phyloP scores from a whole-genome alignment of 73 alveolate genomes.

The Paraurostyla sp. region DNA sequence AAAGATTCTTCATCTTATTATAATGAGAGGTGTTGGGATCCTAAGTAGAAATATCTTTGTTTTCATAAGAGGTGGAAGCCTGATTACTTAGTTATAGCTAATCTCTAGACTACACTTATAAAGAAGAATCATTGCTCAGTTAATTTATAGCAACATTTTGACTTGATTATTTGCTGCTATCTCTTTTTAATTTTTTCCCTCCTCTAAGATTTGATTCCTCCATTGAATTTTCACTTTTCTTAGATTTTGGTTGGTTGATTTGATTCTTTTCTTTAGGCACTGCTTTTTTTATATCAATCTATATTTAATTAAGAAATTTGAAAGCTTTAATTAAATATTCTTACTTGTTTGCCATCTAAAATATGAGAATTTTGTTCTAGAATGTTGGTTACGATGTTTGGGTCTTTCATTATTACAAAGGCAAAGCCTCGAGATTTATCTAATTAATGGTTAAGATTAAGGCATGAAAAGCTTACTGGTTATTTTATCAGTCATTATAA shows the following conservation, averaged over 20 bases:
- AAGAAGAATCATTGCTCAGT: too few species aligned
- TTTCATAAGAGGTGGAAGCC: too few species aligned
- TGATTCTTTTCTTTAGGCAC: conserved; percentile 56
- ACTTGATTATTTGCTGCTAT: background rate
- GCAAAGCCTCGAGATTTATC: conserved; percentile 72
- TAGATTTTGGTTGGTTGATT: background rate
- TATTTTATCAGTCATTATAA: conserved; percentile 50
- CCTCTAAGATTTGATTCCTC: background rate
- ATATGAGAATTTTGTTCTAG: conserved; percentile 11
- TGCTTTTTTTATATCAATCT: conserved; percentile 66
- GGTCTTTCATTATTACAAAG: conserved; percentile 40
- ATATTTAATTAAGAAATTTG: background rate
- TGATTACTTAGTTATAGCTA: too few species aligned
- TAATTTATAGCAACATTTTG: background rate
- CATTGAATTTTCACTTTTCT: background rate
- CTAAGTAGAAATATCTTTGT: too few species aligned
- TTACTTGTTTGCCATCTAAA: conserved; percentile 64
- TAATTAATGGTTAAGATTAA: background rate
- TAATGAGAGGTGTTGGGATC: too few species aligned
- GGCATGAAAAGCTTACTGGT: background rate
- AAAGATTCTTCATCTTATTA: too few species aligned
- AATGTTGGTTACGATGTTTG: background rate
- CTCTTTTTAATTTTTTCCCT: background rate
- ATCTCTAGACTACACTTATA: too few species aligned
- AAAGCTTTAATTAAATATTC: conserved; percentile 46